Evolutionary conservation across 2,329 filamentous ascomycete species (phyloP), one percentile per base, ranked within the genome.

Genomic region (Colletotrichum lupini): DNA sequence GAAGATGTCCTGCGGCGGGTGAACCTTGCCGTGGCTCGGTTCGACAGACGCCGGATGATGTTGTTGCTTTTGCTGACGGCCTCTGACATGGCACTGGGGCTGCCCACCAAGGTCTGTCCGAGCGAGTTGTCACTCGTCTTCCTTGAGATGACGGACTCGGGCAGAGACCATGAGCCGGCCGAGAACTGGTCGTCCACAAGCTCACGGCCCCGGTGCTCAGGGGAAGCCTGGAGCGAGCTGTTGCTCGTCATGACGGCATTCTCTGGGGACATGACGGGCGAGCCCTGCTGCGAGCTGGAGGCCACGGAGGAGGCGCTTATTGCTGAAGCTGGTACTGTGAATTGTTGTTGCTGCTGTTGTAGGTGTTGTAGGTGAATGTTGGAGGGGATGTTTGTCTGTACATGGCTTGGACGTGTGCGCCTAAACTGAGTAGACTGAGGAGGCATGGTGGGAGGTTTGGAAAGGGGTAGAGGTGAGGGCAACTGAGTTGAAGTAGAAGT

Each of bases 1-100:
- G 94, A 95, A 19, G 94, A 97, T 74, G 93, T 92, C 74, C 95
- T 90, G 75, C 95, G 91, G 73, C 92, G 89, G 52, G 83, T 84
- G 80, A 91, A 81, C 87, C 92, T 83, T 49, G 88, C 92, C 59
- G 91, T 91, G 6, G 95, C 94, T 74, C 93, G 92, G 77, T 93
- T 94, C 37, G 97, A 98, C 26, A 98, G 86, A 75, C 95, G 91
- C 75, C 97, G 92, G 76, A 98, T 97, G 69, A 98, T 83, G 63
- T 80, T 82, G 49, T 82, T 84, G 75, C 75, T 77, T 67, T 74
- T 76, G 68, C 62, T 79, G 67, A 80, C 75, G 52, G 82, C 81
- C 68, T 89, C 87, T 16, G 85, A 83, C 78, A 87, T 83, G 53
- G 92, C 89, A 46, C 88, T 90, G 78, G 91, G 90, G 79, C 86